Evolutionary conservation across 805 yeast species (phyloP).

Genomic region (Spathaspora boniae): DNA sequence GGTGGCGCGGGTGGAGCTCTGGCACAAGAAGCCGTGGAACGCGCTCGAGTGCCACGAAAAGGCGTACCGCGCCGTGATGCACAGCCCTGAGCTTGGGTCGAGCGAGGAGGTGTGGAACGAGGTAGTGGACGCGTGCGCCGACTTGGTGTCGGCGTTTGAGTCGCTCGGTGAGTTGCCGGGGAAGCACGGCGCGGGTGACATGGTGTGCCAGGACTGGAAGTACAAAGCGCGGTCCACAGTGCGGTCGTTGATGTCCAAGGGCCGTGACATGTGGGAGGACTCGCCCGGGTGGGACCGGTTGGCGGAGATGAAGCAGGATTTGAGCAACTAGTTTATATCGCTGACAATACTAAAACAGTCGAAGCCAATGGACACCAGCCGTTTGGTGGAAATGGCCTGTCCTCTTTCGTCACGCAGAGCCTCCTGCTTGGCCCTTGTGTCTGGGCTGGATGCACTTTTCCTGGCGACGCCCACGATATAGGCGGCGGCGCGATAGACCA

Average conservation of each 20-base stretch:
- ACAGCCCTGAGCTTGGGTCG: conserved; percentile 59
- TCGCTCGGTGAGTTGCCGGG: conserved; percentile 84
- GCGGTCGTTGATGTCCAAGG: conserved; percentile 74
- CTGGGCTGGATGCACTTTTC: not conserved
- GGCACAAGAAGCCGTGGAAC: conserved; percentile 87
- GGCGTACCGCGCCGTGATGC: conserved; percentile 72
- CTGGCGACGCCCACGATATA: not conserved
- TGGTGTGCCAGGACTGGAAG: conserved; percentile 92
- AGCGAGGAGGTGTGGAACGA: conserved; percentile 68
- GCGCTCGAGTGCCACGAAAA: conserved; percentile 83
- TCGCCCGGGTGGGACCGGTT: conserved; percentile 72
- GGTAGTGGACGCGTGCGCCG: conserved; percentile 75
- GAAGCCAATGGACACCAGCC: conserved; percentile 23
- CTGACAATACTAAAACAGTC: conserved; percentile 20
- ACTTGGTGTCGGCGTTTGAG: conserved; percentile 81
- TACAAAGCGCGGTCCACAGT: conserved; percentile 73
- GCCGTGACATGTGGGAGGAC: conserved; percentile 76
- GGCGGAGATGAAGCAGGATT: conserved; percentile 47
- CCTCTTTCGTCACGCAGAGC: too few relatives aligned
- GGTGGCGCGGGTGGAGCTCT: conserved; percentile 78
- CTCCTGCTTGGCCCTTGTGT: not conserved
- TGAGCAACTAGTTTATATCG: conserved; percentile 17
- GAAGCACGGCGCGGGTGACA: conserved; percentile 70
- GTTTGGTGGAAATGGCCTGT: too few relatives aligned
- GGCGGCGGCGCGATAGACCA: not conserved